Evolutionary conservation across 257 asterid genomes (phyloP), one percentile per base, ranked within the genome.

Genomic region (Agastache rugosa): DNA sequence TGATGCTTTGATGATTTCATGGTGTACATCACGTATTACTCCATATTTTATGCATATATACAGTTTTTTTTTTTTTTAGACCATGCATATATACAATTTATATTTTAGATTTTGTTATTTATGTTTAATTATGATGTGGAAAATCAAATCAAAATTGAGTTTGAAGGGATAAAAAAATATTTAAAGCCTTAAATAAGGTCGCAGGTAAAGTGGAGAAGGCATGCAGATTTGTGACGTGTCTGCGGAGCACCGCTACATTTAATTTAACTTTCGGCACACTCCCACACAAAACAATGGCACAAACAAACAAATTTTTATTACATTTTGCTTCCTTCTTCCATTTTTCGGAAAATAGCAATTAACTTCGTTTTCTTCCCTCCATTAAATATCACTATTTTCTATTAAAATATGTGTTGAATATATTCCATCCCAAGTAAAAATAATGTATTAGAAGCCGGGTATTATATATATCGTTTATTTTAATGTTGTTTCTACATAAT

Each of bases 311-410:
- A 60, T 37, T 60, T 71, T 6, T 8, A 15, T 65, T 50, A 11
- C 34, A 31, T 72, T 59, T 80, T 29, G 51, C 25, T 72, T 39
- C 39, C 53, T 59, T 76, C 54, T 68, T 67, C 54, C 1, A 1
- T 11, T 45, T 29, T 73, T 81, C 10, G 79, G 80, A 81, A 81
- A 81, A 41, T 73, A 69, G 77, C 80, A 73, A 63, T 19, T 20
- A 17, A 14, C 80, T 71, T 74, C 71, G 72, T 68, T 81, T 77
- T 77, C 71, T 69, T 69, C 34, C 62, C 67, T 45, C 37, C 69
- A 80, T 45, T 80, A 16, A 66, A 25, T 66, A 53, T 3, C 27
- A 16, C 56, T 7, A 16, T n/a, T n/a, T 11, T 16, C 23, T 48
- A 45, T 14, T 44, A 0, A 8, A 44, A 44, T 44, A 16, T 47